phyloP scores from a whole-genome alignment of 2,329 filamentous ascomycete species.

The Trichoderma atrobrunneum region DNA sequence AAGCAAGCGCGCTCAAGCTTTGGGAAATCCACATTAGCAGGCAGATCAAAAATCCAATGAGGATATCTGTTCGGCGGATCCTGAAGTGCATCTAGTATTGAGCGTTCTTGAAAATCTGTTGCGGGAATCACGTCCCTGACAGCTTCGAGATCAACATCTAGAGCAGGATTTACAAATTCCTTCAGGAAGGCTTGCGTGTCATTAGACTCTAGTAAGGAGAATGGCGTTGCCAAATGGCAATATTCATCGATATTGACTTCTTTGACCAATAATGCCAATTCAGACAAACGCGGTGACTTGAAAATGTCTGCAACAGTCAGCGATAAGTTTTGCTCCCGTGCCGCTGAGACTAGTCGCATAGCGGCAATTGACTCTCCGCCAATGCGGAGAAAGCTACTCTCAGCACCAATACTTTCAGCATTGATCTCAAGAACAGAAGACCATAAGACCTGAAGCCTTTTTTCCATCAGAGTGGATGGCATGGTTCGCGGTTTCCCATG shows the following conservation, averaged over 20 bases:
- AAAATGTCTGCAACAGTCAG: conserved; percentile 15
- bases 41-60: conserved; percentile 15
- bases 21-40: conserved; percentile 2
- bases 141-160: not conserved
- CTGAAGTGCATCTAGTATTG: conserved; percentile 5
- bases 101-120: conserved; percentile 12
- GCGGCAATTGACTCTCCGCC: conserved; percentile 14
- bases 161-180: not conserved
- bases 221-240: not conserved
- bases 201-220: not conserved
- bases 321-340: not conserved
- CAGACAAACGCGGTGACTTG: conserved; percentile 7
- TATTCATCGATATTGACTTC: not conserved
- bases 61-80: conserved; percentile 12
- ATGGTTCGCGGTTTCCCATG: not conserved
- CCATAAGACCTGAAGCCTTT: not conserved
- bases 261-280: conserved; percentile 1
- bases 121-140: conserved; percentile 1
- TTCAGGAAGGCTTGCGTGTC: not conserved
- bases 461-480: conserved; percentile 4
- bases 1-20: not conserved
- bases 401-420: not conserved
- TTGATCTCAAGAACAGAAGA: not conserved
- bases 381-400: conserved; percentile 3
- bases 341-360: conserved; percentile 13